Percentiles rank a stretch among this genome's conserved stretches.
Conservation (phyloP, 176 grass and related monocot species). For the Zoysia pacifica region DNA sequence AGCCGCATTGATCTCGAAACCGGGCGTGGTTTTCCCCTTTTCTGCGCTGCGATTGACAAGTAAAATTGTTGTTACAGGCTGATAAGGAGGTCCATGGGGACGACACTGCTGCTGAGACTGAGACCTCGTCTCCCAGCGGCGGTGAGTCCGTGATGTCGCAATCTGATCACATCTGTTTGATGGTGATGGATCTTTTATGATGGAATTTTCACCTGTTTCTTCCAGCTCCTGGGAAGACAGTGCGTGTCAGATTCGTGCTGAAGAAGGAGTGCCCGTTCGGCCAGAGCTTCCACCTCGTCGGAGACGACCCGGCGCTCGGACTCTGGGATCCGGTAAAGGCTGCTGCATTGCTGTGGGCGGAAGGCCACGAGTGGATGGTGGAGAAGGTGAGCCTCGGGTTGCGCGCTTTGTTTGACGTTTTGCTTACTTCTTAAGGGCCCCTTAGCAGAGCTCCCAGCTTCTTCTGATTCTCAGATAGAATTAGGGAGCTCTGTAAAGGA, state of each 20-base stretch:
- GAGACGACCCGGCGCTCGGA: constrained; percentile 50
- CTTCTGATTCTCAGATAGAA: no score
- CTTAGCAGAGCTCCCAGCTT: no score
- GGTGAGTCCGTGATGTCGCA: background rate
- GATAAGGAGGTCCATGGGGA: constrained; percentile 8
- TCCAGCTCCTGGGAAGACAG: constrained; percentile 26
- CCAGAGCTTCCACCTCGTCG: constrained; percentile 54
- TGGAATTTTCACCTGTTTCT: background rate
- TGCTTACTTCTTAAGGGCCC: background rate
- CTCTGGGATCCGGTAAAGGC: constrained; percentile 58
- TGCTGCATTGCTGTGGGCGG: constrained; percentile 52
- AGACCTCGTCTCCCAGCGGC: background rate
- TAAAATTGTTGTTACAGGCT: constrained; percentile 21
- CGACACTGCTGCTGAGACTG: background rate
- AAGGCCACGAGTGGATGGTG: constrained; percentile 53
- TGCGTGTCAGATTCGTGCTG: constrained; percentile 50
- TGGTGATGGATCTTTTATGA: constrained; percentile 8
- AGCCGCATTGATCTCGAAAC: background rate
- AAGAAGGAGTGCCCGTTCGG: constrained; percentile 43
- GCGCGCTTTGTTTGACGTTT: constrained; percentile 5
- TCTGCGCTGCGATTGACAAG: background rate
- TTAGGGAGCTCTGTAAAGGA: no score
- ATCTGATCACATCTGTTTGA: background rate
- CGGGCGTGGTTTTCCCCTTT: background rate
- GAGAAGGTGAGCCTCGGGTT: constrained; percentile 50